Base-by-base conservation (phyloP, 2,329 filamentous ascomycete genomes). In the Xylariaceae sp. region DNA sequence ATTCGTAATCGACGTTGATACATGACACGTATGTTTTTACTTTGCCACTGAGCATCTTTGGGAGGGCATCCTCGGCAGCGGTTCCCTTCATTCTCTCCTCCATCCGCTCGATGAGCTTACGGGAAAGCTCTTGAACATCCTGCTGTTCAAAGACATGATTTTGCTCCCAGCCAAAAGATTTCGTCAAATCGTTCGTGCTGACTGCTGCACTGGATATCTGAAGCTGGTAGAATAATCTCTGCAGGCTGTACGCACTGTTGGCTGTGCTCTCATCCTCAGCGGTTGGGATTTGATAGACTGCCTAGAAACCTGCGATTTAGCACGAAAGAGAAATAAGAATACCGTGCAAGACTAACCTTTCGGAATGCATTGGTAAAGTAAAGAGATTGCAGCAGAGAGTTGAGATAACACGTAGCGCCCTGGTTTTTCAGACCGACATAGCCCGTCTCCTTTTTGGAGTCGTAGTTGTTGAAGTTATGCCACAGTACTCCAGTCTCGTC, bases 61-160 rank as follows among this genome's bases (percentile, higher is more conserved):
- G 83, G 8, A 98, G 73, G 2, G 89, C 86, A 53, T 91, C 94
- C 61, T 97, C 88, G 11, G 89, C 87, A 38, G 85, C 81, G 2
- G 93, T 97, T 34, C 89, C 91, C 67, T 98, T 98, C 94, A 98
- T 98, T 62, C 87, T 91, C 59, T 93, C 87, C 62, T 98, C 94
- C 68, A 98, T 84, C 45, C 88, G 84, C 66, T 98, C 93, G 87
- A 98, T 98, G 48, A 98, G 74, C 63, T 97, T 95, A 43, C 94
- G 81, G 26, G 90, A 97, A 26, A 98, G 73, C 63, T 98, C 93
- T 63, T 98, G 93, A 8, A 98, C 93, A 65, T 98, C 93, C 65
- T 98, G 93, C 63, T 98, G 93, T 67, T 97, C 91, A 55, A 98
- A 98, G 39, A 97, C 95, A 60, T 98, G 91, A 50, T 89, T 81